Evolutionary conservation across 2,329 filamentous ascomycete species (phyloP).

Genomic region (Colletotrichum sojae): DNA sequence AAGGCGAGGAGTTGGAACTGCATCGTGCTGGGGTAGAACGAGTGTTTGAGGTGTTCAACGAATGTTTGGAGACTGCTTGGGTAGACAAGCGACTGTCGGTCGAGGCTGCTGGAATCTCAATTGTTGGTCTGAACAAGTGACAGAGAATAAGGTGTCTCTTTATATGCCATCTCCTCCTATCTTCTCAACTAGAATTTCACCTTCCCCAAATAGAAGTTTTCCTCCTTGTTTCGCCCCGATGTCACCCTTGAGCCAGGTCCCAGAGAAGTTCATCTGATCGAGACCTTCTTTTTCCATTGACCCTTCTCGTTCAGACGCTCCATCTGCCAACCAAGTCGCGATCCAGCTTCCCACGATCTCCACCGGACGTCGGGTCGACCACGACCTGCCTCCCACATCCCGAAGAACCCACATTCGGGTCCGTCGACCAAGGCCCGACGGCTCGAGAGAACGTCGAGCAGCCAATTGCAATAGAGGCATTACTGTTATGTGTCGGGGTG

Average conservation of each 20-base stretch:
- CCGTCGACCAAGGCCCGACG: constrained; percentile 6
- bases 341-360: constrained; percentile 14
- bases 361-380: constrained; percentile 25
- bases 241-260: constrained; percentile 8
- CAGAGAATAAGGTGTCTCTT: constrained; percentile 9
- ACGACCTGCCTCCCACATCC: constrained; percentile 28
- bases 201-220: constrained; percentile 5
- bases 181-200: not conserved
- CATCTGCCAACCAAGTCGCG: constrained; percentile 24
- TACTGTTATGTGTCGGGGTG: constrained; percentile 24
- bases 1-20: constrained; percentile 23
- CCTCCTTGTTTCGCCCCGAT: constrained; percentile 5
- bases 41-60: constrained; percentile 5
- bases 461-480: constrained; percentile 13
- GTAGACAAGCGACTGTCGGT: not conserved
- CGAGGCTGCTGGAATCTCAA: constrained; percentile 1
- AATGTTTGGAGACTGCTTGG: constrained; percentile 9
- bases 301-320: constrained; percentile 15
- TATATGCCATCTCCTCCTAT: constrained; percentile 11
- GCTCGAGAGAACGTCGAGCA: not conserved
- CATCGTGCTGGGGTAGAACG: constrained; percentile 4
- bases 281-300: constrained; percentile 20
- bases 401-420: constrained; percentile 20
- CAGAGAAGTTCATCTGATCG: constrained; percentile 28
- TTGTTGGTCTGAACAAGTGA: not conserved